Base-by-base conservation (phyloP, 768 basidiomycete genomes). In the Amanita thiersii region DNA sequence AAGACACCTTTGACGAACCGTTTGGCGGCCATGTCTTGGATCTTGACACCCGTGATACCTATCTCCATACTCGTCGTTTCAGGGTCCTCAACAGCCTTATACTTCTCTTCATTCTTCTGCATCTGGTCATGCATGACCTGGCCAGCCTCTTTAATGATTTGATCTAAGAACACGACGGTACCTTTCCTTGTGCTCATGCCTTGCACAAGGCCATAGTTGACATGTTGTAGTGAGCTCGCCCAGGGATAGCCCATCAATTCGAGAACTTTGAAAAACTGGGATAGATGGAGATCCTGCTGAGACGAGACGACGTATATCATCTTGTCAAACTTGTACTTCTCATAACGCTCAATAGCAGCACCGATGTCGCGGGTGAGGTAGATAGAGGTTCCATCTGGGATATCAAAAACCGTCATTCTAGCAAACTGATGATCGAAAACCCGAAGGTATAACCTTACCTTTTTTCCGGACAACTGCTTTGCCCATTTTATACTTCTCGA, bases 131-230 rank as follows among this genome's bases (percentile, higher is more conserved):
- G 90, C 94, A 98, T 98, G 37, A 85, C 81, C 32, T 75, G 71
- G 3, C 78, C 73, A 0, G 93, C 90, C 55, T 96, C 92, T 50
- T 82, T 76, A 58, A 90, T 84, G 50, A 90, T 97, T 60, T 97
- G 78, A 52, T 96, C 81, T 21, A 99, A 66, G 74, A 97, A 97
- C 37, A 94, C 91, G 33, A 88, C 93, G 0, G 89, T 97, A 25
- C 92, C 92, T 62, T 81, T 89, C 23, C 87, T 77, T 17, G 88
- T 89, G 59, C 81, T 92, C 94, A 99, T 99, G 44, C 94, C 94
- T 40, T 77, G 81, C 15, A 99, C 92, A 46, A 94, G 66, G 12
- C 89, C 88, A 51, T 86, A 91, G 64, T 92, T 94, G 61, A 97
- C 68, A 60, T 97, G 94, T 56, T 87, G 71, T 32, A 97, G 73